Base-by-base conservation (phyloP, 306 rosid species). In the Sesbania bispinosa region DNA sequence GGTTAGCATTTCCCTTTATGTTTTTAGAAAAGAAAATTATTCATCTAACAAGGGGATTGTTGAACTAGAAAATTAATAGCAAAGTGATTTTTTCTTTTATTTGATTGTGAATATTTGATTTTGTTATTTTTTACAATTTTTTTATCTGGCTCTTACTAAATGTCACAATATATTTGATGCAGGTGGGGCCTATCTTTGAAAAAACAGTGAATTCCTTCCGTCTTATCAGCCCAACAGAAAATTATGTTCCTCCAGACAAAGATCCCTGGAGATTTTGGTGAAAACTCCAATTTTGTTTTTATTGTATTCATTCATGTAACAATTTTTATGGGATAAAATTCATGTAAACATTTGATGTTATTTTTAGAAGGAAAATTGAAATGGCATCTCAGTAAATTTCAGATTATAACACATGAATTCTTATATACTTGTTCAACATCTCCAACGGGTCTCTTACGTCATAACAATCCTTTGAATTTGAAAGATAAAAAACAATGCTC, bases 241-340 rank as follows among this genome's bases (percentile, higher is more conserved):
- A 89, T 26, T 91, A 95, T 67, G 93, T 91, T 65, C 97, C 99
- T 79, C 97, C 99, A 15, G 89, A 32, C 86, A 88, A 89, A 86
- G 99, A 91, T 85, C 99, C 96, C 2, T 95, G 99, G 97, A 86
- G 97, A 82, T 91, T 95, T 88, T 95, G 99, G 99, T 95, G 85
- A 85, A 78, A 54, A 16, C 27, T 52, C 71, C n/a, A 29, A 26
- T 29, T 75, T 85, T 71, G 50, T 52, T 43, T 46, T 32, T 6
- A 38, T 27, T 73, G 71, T 59, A 71, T 67, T 73, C 42, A 71
- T 67, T 73, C 42, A 11, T 35, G 70, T 67, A 35, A 53, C 66
- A 9, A 33, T 20, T 19, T 51, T 65, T 65, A 11, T 5, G 10
- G 27, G 59, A 6, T 71, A 46, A 23, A 54, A 35, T 54, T 55